Evolutionary conservation across 2,329 filamentous ascomycete species (phyloP), one percentile per base, ranked within the genome.

Genomic region (Colletotrichum tabaci): DNA sequence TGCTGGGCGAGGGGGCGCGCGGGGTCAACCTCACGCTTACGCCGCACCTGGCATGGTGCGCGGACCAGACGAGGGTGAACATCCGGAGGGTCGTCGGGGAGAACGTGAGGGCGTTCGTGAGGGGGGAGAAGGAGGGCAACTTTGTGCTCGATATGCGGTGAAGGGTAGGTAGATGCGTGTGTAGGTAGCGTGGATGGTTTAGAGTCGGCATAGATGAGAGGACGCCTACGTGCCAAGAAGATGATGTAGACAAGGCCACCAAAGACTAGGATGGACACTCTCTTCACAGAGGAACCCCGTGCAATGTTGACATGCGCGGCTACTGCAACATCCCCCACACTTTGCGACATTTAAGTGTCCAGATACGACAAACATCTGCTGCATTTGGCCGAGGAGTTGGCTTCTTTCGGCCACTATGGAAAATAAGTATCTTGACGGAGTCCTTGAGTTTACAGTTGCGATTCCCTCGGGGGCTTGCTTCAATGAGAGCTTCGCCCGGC

Each of bases 1-100:
- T 74, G 18, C 26, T 74, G 12, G 63, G 68, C 5, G 52, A 67
- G 38, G 68, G 26, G 16, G 67, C 70, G 13, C 9, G 23, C 26
- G 69, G 78, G 53, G 76, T 76, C 68, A 80, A 81, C 23, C 62
- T 77, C 26, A 75, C 79, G 61, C 69, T 82, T 26, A 80, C 77
- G 55, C 81, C 81, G 44, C 81, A 83, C 21, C 56, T 74, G 21
- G 72, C 73, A 15, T 74, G 73, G 73, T 74, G 69, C 50, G 73
- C 72, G 16, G 73, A 74, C 40, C 66, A 74, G 62, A 74, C 73
- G 49, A 56, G 56, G 46, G 50, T 69, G 42, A 74, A 74, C 16
- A 69, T 74, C 23, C 40, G 61, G 50, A 58, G 61, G 50, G 69
- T 74, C 1, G 72, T 74, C 18, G 66, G 60, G 1, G 65, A 74